A percentile compares a stretch with the other conserved stretches of the same genome.
Conservation (phyloP, 1,284 basidiomycete species). For the Ganoderma meredithae region DNA sequence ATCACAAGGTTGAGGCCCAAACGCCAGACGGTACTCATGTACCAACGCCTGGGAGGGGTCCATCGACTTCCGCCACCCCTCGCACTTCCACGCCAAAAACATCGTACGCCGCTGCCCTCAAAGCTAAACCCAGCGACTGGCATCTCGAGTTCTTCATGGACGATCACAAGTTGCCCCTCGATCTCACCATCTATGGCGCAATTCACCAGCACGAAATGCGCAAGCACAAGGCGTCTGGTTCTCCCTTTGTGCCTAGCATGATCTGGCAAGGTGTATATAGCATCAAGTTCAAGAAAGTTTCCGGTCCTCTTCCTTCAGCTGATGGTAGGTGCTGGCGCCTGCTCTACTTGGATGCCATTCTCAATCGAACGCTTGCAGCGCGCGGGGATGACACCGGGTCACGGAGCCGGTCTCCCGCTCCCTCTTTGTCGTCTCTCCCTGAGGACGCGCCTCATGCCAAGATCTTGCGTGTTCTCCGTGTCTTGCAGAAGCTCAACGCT, state of each 20-base stretch:
- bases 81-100: slow-evolving; percentile 56
- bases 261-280: slow-evolving; percentile 93
- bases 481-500: slow-evolving; percentile 83
- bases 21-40: slow-evolving; percentile 96
- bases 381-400: slow-evolving; percentile 44
- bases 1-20: slow-evolving; percentile 92
- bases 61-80: slow-evolving; percentile 44
- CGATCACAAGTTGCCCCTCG: slow-evolving; percentile 81
- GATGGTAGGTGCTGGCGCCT: slow-evolving; percentile 57
- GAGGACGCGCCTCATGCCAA: slow-evolving; percentile 88
- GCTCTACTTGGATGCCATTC: not conserved
- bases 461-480: slow-evolving; percentile 89
- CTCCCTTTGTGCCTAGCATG: slow-evolving; percentile 66
- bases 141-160: slow-evolving; percentile 96
- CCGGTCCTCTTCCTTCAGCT: slow-evolving; percentile 74
- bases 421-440: slow-evolving; percentile 78
- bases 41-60: slow-evolving; percentile 75
- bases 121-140: slow-evolving; percentile 93
- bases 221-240: slow-evolving; percentile 60
- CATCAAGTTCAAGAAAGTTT: slow-evolving; percentile 92
- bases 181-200: slow-evolving; percentile 95
- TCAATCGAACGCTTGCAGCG: slow-evolving; percentile 34
- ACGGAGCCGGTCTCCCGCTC: slow-evolving; percentile 67
- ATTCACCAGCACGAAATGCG: slow-evolving; percentile 89
- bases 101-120: slow-evolving; percentile 95